A percentile compares a stretch with the other conserved stretches of the same genome.
Evolutionary conservation across 495 filamentous ascomycete species (phyloP).

Genomic region (Extremus antarcticus): DNA sequence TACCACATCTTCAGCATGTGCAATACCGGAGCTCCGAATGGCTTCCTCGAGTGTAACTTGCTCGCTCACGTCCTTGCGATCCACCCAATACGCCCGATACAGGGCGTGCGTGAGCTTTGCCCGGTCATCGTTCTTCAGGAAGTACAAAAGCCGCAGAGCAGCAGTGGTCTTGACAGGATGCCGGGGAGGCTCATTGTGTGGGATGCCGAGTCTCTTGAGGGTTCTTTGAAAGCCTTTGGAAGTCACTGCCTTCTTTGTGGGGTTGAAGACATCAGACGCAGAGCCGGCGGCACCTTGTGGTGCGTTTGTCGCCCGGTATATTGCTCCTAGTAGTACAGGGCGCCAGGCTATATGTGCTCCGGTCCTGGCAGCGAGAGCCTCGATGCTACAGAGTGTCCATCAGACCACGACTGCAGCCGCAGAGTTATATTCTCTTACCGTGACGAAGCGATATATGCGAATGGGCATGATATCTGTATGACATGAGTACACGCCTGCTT

Average conservation of each 20-base stretch:
- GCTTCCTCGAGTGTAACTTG: not conserved
- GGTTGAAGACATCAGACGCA: slow-evolving; percentile 22
- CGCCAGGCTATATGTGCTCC: slow-evolving; percentile 11
- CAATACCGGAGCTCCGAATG: not conserved
- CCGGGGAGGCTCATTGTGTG: slow-evolving; percentile 19
- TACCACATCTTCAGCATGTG: not conserved
- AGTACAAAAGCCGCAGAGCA: slow-evolving; percentile 14
- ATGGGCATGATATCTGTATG: slow-evolving; percentile 16
- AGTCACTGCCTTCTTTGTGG: slow-evolving; percentile 18
- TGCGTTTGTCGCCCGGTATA: slow-evolving; percentile 20
- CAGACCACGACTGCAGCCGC: not conserved
- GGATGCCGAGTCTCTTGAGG: slow-evolving; percentile 6
- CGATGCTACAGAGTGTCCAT: slow-evolving; percentile 6
- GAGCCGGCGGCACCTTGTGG: slow-evolving; percentile 22
- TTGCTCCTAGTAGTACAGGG: slow-evolving; percentile 21
- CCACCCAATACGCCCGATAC: slow-evolving; percentile 19
- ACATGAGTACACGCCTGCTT: not conserved
- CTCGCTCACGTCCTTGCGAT: slow-evolving; percentile 14
- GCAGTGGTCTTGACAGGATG: slow-evolving; percentile 18
- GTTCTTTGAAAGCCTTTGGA: slow-evolving; percentile 14
- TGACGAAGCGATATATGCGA: slow-evolving; percentile 19
- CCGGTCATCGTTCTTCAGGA: not conserved
- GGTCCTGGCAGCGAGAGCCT: slow-evolving; percentile 14
- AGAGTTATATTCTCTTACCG: not conserved
- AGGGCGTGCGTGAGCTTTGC: slow-evolving; percentile 7